These are phyloP conservation scores for Pezicula neosporulosa DNA, from an alignment of 2,329 filamentous ascomycete genomes.

Conservation along the genomic window DNA sequence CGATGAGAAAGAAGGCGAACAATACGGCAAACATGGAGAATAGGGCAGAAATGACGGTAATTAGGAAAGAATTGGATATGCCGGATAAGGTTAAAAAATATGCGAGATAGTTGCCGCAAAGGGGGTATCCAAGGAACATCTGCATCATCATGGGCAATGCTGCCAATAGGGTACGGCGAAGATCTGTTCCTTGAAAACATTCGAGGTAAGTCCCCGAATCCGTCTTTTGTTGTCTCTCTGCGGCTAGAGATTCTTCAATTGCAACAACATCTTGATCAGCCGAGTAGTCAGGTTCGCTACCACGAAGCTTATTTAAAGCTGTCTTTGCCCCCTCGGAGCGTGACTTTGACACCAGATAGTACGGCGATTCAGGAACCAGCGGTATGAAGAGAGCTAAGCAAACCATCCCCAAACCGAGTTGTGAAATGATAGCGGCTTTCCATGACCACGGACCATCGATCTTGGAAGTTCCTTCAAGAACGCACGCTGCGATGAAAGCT, in stretches of 20 bases:
- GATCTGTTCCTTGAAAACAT: not conserved
- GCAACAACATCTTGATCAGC: not conserved
- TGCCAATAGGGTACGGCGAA: not conserved
- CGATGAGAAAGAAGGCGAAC: not conserved
- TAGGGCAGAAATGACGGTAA: not conserved
- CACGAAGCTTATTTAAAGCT: not conserved
- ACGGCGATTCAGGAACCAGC: not conserved
- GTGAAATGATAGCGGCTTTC: not conserved
- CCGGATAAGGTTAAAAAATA: not conserved
- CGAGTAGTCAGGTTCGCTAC: not conserved
- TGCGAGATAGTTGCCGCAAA: not conserved
- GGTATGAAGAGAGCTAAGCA: not conserved
- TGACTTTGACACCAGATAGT: not conserved
- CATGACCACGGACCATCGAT: not conserved
- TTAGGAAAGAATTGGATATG: not conserved
- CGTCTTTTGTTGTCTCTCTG: not conserved
- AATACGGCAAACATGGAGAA: not conserved
- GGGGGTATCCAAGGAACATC: not conserved
- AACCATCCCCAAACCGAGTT: not conserved
- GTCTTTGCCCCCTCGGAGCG: not conserved
- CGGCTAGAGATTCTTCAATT: not conserved
- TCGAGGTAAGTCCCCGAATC: not conserved
- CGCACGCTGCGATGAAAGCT: not conserved
- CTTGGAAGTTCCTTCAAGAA: not conserved
- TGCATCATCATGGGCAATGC: not conserved